Evolutionary conservation across 73 alveolate species (phyloP), one percentile per base, ranked within the genome.

Genomic region (Paramecium sonneborni): DNA sequence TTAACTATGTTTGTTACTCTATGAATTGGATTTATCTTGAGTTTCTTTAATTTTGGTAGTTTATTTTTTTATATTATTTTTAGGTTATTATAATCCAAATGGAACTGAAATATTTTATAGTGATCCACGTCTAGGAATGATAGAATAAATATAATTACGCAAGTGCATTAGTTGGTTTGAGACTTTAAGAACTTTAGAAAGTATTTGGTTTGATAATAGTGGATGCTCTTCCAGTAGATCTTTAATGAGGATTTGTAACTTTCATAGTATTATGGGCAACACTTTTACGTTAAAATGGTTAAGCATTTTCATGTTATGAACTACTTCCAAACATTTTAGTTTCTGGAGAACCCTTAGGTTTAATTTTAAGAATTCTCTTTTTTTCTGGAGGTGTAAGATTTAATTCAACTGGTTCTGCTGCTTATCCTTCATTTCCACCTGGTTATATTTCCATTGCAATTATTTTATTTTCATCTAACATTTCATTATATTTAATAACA

Each of bases 371-470:
- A 26, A 62, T 32, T 9, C 44, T 62, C 39, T 62, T 62, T n/a
- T 62, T 62, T 15, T 62, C 84, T 26, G 84, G 84, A 30, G 84
- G 84, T 30, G 84, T 62, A 26, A 62, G 26, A 62, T 62, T 62
- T n/a, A 62, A 62, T 62, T 62, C 84, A 62, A 62, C 84, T 30
- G 84, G 84, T 62, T 62, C 84, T 62, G 84, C 84, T 30, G 84
- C 84, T 62, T 62, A 62, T 6, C 44, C 84, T 62, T 62, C 84
- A 30, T 62, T 26, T 5, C 44, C 48, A 12, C 21, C 46, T 12
- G 68, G 68, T 52, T 52, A 7, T 52, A 62, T 62, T 26, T 62
- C 84, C 84, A 62, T 62, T 0, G 84, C 84, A 26, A 62, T 62
- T 26, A 62, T 32, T 62, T 62, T 62, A 62, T 62, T 62, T 30